Evolutionary conservation across 371 early-diverging fungal genomes (phyloP).

Genomic region (Dichotomocladium elegans): DNA sequence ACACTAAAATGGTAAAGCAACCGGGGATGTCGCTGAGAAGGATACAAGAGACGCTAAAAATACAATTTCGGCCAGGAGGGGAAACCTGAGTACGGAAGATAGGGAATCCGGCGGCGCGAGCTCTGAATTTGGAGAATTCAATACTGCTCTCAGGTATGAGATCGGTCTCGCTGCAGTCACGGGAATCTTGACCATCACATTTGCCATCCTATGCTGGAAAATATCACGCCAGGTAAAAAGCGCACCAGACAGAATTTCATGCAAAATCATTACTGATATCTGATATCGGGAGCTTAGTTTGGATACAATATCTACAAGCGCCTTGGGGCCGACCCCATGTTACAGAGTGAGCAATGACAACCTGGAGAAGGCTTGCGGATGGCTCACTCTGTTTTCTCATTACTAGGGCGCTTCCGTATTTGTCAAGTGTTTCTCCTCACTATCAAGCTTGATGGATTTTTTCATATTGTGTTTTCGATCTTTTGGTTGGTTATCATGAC

Average conservation of each 20-base stretch:
- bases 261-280: background rate
- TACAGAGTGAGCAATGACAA: conserved; percentile 23
- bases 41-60: too few relatives aligned
- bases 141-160: conserved; percentile 29
- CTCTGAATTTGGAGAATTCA: conserved; percentile 13
- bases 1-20: conserved; percentile 40
- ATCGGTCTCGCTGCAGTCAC: conserved; percentile 25
- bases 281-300: conserved; percentile 14
- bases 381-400: background rate
- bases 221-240: conserved; percentile 28
- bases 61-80: too few relatives aligned
- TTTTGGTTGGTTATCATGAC: conserved; percentile 48
- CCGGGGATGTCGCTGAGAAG: too few relatives aligned
- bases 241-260: too few relatives aligned
- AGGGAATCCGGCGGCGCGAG: too few relatives aligned
- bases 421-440: conserved; percentile 32
- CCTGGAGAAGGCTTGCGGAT: background rate
- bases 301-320: conserved; percentile 46
- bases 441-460: conserved; percentile 45
- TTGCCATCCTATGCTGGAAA: conserved; percentile 24
- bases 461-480: conserved; percentile 38
- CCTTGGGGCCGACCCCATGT: conserved; percentile 38
- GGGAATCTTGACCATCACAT: conserved; percentile 19
- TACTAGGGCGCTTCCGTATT: conserved; percentile 28
- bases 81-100: too few relatives aligned